Base-by-base conservation (phyloP, 768 basidiomycete genomes). In the Lentinula guzmanii region DNA sequence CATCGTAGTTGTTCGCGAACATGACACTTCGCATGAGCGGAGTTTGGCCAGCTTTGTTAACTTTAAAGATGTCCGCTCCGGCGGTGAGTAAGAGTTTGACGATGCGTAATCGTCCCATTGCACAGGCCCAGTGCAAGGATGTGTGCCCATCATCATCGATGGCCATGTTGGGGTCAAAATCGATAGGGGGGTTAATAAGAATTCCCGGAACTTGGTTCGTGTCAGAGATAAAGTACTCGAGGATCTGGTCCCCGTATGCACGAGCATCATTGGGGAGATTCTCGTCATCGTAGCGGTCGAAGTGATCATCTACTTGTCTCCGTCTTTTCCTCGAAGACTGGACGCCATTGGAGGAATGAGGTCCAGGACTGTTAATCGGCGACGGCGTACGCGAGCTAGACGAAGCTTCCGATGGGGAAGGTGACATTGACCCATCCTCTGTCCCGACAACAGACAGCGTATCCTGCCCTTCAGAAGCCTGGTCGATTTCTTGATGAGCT, bases 1-100 rank as follows among this genome's bases (percentile, higher is more conserved):
- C 91, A 73, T 99, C 97, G 71, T 99, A 99, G 72, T 98, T 99
- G 74, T 99, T 99, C 54, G 93, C 93, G 73, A 98, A 99, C 96
- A 98, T 98, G 67, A 99, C 97, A 68, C 89, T 90, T 15, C 97
- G 92, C 97, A 99, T 99, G 46, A 99, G 77, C 1, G 96, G 90
- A 13, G 97, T 98, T 74, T 98, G 97, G 3, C 97, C 97, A 10
- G 93, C 86, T 69, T 90, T 92, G 77, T 98, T 99, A 65, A 95
- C 94, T 66, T 91, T 89, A 80, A 96, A 99, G 65, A 97, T 93
- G 71, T 98, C 95, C 13, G 96, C 96, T 18, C 95, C 95, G 3
- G 95, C 91, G 0, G 93, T 90, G 45, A 99, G 80, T 31, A 99
- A 82, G 7, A 98, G 80, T 71, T 98, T 98, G 67, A 98, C 94